These are phyloP conservation scores for Graphium sp. DNA, from an alignment of 2,329 filamentous ascomycete genomes.

Conservation along the genomic window DNA sequence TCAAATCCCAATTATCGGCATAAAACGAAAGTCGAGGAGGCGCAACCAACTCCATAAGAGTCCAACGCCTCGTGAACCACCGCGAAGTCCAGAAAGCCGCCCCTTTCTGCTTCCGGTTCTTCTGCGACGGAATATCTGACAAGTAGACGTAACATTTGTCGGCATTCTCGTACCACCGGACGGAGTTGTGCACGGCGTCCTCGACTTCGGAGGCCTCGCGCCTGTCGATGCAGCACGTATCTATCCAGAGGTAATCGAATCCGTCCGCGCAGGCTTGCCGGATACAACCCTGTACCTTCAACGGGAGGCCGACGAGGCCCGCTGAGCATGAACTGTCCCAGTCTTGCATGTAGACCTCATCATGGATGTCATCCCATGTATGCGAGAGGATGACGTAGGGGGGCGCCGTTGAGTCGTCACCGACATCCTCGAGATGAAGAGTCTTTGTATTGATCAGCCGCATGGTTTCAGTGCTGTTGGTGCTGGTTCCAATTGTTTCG, in stretches of 20 bases:
- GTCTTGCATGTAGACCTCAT: conserved; percentile 7
- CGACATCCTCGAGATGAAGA: conserved; percentile 7
- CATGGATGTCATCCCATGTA: conserved; percentile 11
- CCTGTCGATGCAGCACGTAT: conserved; percentile 8
- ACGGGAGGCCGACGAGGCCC: background rate
- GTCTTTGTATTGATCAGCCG: conserved; percentile 9
- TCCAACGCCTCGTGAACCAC: conserved; percentile 10
- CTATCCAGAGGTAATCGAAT: conserved; percentile 6
- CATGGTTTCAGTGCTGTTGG: too few species aligned
- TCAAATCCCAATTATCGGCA: conserved; percentile 2
- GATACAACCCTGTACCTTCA: background rate
- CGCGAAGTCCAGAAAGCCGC: conserved; percentile 6
- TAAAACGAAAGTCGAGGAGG: conserved; percentile 6
- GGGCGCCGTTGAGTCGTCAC: conserved; percentile 6
- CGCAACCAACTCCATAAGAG: conserved; percentile 7
- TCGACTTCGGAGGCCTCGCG: conserved; percentile 5
- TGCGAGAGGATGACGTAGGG: conserved; percentile 17
- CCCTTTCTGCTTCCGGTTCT: background rate
- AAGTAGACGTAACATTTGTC: conserved; percentile 6
- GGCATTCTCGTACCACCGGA: conserved; percentile 6
- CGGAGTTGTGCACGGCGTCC: conserved; percentile 7
- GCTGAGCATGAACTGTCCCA: background rate
- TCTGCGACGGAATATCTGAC: conserved; percentile 1
- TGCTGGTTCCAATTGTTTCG: too few species aligned
- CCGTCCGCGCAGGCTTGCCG: background rate